These are phyloP conservation scores for Alternaria panax DNA, from an alignment of 2,329 filamentous ascomycete species.

Conservation along the genomic window DNA sequence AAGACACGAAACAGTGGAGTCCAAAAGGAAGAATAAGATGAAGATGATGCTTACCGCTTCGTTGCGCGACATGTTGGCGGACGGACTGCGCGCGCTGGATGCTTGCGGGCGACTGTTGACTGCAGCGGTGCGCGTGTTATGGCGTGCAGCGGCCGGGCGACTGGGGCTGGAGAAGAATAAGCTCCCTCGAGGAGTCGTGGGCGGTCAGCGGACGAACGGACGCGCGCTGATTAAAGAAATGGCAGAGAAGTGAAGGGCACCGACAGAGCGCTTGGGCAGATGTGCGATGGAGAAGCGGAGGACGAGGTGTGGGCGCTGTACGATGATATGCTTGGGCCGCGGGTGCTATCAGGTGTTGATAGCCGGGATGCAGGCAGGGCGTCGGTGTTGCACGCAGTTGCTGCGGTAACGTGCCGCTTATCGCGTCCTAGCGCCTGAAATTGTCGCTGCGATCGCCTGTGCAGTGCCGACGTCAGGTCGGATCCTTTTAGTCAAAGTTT, in stretches of 20 bases:
- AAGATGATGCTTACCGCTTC: constrained; percentile 48
- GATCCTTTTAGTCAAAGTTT: constrained; percentile 6
- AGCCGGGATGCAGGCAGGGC: constrained; percentile 29
- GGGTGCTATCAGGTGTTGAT: constrained; percentile 34
- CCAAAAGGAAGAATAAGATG: neutral
- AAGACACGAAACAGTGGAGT: neutral
- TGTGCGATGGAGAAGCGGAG: constrained; percentile 37
- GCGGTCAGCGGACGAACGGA: constrained; percentile 22
- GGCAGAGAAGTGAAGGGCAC: constrained; percentile 36
- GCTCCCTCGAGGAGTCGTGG: constrained; percentile 35
- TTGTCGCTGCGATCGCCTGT: constrained; percentile 10
- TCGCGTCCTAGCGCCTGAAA: constrained; percentile 8
- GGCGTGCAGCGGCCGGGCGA: constrained; percentile 4
- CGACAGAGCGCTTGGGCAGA: constrained; percentile 38
- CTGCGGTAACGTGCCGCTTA: constrained; percentile 26
- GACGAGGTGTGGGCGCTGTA: constrained; percentile 31
- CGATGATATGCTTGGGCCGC: constrained; percentile 29
- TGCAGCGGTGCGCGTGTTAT: neutral
- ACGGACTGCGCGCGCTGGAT: constrained; percentile 23
- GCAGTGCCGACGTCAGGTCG: constrained; percentile 14
- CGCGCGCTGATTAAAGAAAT: constrained; percentile 25
- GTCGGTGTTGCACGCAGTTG: constrained; percentile 23
- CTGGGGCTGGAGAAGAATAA: constrained; percentile 46
- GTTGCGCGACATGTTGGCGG: constrained; percentile 49
- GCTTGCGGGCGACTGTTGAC: constrained; percentile 11